A percentile compares a stretch with the other conserved stretches of the same genome.
Conservation (phyloP, 768 basidiomycete genomes). For the Agrocybe chaxingu region DNA sequence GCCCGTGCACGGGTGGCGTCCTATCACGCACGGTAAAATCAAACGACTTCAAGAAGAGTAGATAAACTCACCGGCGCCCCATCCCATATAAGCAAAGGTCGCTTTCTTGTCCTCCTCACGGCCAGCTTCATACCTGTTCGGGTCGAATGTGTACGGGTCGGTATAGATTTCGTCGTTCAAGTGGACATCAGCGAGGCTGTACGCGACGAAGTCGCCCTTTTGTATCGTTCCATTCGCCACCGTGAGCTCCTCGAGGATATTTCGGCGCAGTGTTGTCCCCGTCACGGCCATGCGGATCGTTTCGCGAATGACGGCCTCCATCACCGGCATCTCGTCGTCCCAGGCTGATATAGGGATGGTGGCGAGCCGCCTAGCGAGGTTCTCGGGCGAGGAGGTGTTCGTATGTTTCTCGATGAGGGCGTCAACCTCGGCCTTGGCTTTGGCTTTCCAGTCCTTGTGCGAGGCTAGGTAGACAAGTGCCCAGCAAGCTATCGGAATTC, state of each 20-base stretch:
- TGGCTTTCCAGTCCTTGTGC: conserved; percentile 33
- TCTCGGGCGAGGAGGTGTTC: conserved; percentile 20
- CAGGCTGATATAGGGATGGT: conserved; percentile 32
- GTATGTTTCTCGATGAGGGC: conserved; percentile 27
- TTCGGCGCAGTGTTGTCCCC: conserved; percentile 31
- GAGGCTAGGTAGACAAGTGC: conserved; percentile 29
- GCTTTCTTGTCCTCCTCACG: conserved; percentile 34
- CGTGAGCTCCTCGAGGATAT: conserved; percentile 26
- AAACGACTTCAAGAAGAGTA: not conserved
- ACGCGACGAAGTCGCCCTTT: conserved; percentile 34
- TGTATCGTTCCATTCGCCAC: conserved; percentile 23
- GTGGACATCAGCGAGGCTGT: conserved; percentile 30
- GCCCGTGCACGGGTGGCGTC: conserved; percentile 36
- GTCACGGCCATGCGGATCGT: conserved; percentile 32
- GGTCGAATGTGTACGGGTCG: conserved; percentile 33
- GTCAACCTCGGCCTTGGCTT: conserved; percentile 28
- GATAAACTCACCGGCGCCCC: conserved; percentile 33
- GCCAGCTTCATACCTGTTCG: conserved; percentile 26
- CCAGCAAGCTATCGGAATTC: conserved; percentile 31
- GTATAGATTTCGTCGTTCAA: conserved; percentile 32
- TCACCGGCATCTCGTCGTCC: conserved; percentile 37
- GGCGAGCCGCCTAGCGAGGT: conserved; percentile 31
- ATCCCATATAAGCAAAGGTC: conserved; percentile 30
- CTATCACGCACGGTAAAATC: conserved; percentile 10
- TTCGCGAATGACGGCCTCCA: conserved; percentile 38